These are phyloP conservation scores for Cucumis sativus DNA, from an alignment of 306 rosid species.

Conservation along the genomic window Cucumber_9930_V3 NC_026661.2:16295001-16295500, in stretches of 20 bases:
- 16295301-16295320: constrained; percentile 58
- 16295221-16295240: constrained; percentile 49
- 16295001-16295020: constrained; percentile 13
- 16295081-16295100: constrained; percentile 4
- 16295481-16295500: constrained; percentile 65
- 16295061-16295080: constrained; percentile 6
- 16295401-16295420: constrained; percentile 35
- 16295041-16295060: constrained; percentile 5
- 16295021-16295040: constrained; percentile 1
- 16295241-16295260: constrained; percentile 83
- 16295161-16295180: constrained; percentile 35
- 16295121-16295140: constrained; percentile 21
- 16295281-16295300: constrained; percentile 42
- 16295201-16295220: constrained; percentile 43
- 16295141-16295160: constrained; percentile 41
- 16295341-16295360: constrained; percentile 53
- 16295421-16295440: constrained; percentile 66
- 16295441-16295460: constrained; percentile 51
- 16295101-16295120: constrained; percentile 22
- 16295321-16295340: constrained; percentile 62
- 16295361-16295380: constrained; percentile 48
- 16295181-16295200: constrained; percentile 60
- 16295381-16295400: constrained; percentile 68
- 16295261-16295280: constrained; percentile 71
- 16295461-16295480: constrained; percentile 46